Base-by-base conservation (phyloP, 192 early-diverging fungal species). In the Phycomyces blakesleeanus region DNA sequence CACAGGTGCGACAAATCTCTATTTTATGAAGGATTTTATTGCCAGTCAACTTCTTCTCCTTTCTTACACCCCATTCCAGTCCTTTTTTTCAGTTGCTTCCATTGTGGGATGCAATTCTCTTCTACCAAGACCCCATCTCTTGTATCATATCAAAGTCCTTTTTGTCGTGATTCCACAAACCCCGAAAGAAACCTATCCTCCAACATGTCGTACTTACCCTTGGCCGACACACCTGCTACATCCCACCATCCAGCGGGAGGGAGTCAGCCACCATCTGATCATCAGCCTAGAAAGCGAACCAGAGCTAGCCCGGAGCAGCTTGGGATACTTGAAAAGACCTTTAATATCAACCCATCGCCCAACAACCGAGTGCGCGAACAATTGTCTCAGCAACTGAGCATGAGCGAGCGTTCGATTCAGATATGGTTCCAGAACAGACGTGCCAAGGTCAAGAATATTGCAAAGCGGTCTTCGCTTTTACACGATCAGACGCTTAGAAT, bases 351-450 rank as follows among this genome's bases (percentile, higher is more conserved):
- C 59, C 82, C 87, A 21, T 86, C 84, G 39, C 90, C 90, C 47
- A 84, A 82, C 62, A 76, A 83, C 21, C 76, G 82, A 49, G 76
- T 84, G 18, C 81, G 90, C 16, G 83, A 87, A 51, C 78, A 79
- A n/a, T 69, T 92, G 9, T 86, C 86, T 27, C 79, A 83, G 62
- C 72, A 81, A 39, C 73, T 91, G n/a, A 81, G 83, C 50, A 88
- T 92, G 87, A 79, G 83, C 3, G 77, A 82, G 52, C 81, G 90
- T 27, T 81, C 87, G 79, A 86, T 92, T 59, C 90, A 92, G 62
- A 89, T 92, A 34, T 92, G 90, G 90, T 92, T 92, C 69, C 90
- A 92, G 65, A 92, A 92, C 75, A 70, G 87, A 55, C 74, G 90
- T 15, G 89, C 89, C 21, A 92, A 92, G 63, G 79, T 88, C 20